These are phyloP conservation scores for Pseudogymnoascus sp. DNA, from an alignment of 2,329 filamentous ascomycete genomes.

Conservation along the genomic window DNA sequence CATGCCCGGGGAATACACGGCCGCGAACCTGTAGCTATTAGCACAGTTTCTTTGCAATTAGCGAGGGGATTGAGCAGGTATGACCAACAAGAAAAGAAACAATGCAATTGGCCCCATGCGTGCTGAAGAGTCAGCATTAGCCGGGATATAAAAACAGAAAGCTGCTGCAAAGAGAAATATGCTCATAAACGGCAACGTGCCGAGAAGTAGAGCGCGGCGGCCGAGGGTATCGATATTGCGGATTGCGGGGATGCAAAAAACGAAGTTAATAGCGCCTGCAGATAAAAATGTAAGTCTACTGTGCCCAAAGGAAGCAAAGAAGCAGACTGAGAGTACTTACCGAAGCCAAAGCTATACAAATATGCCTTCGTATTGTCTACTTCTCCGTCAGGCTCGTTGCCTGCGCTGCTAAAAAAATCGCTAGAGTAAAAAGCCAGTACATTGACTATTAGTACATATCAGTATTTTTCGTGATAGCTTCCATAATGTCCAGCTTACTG, in stretches of 20 bases:
- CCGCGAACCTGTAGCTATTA: constrained; percentile 2
- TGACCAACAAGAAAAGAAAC: constrained; percentile 19
- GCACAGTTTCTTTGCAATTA: not conserved
- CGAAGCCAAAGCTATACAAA: not conserved
- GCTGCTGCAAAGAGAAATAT: constrained; percentile 23
- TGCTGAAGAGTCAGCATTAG: constrained; percentile 24
- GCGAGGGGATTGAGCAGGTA: not conserved
- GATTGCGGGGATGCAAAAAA: constrained; percentile 53
- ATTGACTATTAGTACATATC: constrained; percentile 31
- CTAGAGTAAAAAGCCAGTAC: constrained; percentile 53
- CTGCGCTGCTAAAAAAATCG: constrained; percentile 48
- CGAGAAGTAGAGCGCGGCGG: constrained; percentile 51
- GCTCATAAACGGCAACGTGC: constrained; percentile 57
- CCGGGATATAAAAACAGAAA: constrained; percentile 41
- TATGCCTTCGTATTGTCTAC: not conserved
- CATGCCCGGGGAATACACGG: constrained; percentile 50
- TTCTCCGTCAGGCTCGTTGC: constrained; percentile 14
- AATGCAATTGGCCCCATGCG: constrained; percentile 38
- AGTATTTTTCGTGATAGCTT: not conserved
- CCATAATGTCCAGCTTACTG: not conserved
- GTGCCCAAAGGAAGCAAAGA: constrained; percentile 45
- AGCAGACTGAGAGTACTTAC: constrained; percentile 43
- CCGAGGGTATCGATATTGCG: constrained; percentile 62
- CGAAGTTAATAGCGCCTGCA: constrained; percentile 54
- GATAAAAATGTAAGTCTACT: not conserved